Evolutionary conservation across 768 basidiomycete genomes (phyloP).

Genomic region (Pisolithus sp.): DNA sequence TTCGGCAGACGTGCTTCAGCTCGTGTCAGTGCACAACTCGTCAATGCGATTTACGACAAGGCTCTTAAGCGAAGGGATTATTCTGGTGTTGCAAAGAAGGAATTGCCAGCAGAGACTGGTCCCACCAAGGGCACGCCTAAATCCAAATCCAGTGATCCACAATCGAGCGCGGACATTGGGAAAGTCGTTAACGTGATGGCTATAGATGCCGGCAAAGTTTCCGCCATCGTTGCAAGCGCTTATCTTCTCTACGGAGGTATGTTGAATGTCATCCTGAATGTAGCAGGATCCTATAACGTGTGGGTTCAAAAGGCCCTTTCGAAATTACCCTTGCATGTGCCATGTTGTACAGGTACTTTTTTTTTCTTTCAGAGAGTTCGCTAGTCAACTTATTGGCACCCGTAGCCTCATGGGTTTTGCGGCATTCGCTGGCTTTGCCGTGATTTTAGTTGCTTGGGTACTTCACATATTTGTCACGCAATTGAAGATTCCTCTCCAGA

Average conservation of each 20-base stretch:
- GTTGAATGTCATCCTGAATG: constrained; percentile 8
- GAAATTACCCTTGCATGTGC: constrained; percentile 66
- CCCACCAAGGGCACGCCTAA: neutral
- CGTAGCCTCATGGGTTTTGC: constrained; percentile 57
- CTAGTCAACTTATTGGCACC: neutral
- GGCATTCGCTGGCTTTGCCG: constrained; percentile 48
- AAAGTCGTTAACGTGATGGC: constrained; percentile 85
- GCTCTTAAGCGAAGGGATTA: constrained; percentile 46
- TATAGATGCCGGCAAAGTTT: constrained; percentile 55
- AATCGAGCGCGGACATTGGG: constrained; percentile 69
- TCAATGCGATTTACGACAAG: constrained; percentile 50
- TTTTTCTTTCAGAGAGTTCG: neutral
- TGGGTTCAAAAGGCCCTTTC: constrained; percentile 51
- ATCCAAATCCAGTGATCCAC: constrained; percentile 40
- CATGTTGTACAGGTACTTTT: constrained; percentile 70
- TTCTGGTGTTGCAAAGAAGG: too few relatives aligned
- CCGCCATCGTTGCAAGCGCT: constrained; percentile 40
- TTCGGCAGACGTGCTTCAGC: constrained; percentile 39
- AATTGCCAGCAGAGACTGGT: too few relatives aligned
- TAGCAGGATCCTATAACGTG: constrained; percentile 1
- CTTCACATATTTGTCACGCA: constrained; percentile 36
- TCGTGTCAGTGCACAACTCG: constrained; percentile 41
- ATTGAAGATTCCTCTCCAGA: constrained; percentile 31
- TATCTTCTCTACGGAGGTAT: constrained; percentile 63
- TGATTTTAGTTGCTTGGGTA: constrained; percentile 33